Conservation (phyloP, 179 eudicot species). For the Camellia oleifera region DNA sequence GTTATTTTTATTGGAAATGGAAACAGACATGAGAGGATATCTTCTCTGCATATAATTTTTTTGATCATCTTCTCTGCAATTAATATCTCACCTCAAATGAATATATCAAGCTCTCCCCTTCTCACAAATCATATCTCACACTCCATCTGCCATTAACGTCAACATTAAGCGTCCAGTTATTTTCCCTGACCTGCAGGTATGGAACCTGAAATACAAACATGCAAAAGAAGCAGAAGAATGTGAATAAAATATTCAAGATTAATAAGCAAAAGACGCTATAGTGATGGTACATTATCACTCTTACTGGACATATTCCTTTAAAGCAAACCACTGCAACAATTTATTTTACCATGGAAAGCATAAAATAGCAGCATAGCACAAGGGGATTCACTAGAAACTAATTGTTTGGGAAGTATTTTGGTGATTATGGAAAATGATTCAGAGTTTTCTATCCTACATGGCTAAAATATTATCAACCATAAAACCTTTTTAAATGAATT, state of each 20-base stretch:
- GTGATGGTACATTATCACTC: background rate
- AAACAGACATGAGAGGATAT: background rate
- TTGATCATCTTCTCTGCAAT: background rate
- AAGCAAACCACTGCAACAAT: background rate
- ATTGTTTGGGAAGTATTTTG: background rate
- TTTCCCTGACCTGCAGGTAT: slow-evolving; percentile 78
- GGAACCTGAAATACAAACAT: slow-evolving; percentile 50
- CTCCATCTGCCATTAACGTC: slow-evolving; percentile 73
- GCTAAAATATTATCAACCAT: background rate
- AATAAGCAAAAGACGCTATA: background rate
- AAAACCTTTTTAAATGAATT: background rate
- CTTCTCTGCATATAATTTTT: background rate
- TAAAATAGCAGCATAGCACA: background rate
- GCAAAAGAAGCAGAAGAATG: background rate
- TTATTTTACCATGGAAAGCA: background rate
- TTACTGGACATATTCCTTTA: background rate
- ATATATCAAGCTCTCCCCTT: slow-evolving; percentile 13
- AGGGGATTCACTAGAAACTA: background rate
- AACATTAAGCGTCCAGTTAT: slow-evolving; percentile 77
- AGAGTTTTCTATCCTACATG: background rate
- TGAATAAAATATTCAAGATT: slow-evolving; percentile 1
- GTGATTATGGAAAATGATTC: background rate
- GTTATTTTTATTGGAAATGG: background rate
- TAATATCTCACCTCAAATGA: background rate
- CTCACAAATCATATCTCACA: slow-evolving; percentile 69